A percentile compares a stretch with the other conserved stretches of the same genome.
These are phyloP conservation scores for Pyricularia grisea DNA, from an alignment of 2,329 filamentous ascomycete genomes.

Conservation along the genomic window DNA sequence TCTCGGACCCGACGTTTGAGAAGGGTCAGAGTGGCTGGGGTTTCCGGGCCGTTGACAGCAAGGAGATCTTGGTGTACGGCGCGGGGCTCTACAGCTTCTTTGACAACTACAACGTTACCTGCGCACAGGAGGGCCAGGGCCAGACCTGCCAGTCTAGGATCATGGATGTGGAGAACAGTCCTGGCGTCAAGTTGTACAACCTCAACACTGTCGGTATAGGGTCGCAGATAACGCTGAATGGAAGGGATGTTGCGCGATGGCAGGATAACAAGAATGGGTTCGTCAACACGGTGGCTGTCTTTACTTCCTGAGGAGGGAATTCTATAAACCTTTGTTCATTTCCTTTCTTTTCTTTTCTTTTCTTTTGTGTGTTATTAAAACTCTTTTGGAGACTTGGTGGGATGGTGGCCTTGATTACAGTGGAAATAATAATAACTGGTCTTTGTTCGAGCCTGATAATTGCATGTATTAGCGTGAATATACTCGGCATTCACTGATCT, in stretches of 20 bases:
- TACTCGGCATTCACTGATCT: too few relatives aligned
- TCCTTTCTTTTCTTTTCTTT: neutral
- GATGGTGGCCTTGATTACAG: neutral
- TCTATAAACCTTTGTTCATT: neutral
- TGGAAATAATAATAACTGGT: neutral
- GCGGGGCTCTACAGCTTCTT: constrained; percentile 53
- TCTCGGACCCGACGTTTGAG: constrained; percentile 39
- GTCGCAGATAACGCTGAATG: constrained; percentile 11
- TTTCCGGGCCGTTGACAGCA: constrained; percentile 44
- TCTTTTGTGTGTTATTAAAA: neutral
- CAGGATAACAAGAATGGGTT: constrained; percentile 13
- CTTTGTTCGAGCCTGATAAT: neutral
- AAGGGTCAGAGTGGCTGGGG: constrained; percentile 42
- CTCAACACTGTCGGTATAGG: constrained; percentile 33
- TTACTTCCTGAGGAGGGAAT: constrained; percentile 6
- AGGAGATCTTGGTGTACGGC: constrained; percentile 44
- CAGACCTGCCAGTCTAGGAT: constrained; percentile 31
- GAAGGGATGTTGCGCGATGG: constrained; percentile 10
- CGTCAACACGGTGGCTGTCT: constrained; percentile 14
- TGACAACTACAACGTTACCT: constrained; percentile 42
- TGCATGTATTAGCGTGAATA: too few relatives aligned
- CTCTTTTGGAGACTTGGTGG: neutral
- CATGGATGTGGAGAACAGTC: constrained; percentile 24
- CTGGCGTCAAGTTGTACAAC: constrained; percentile 29
- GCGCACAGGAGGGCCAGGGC: constrained; percentile 23